A percentile compares a stretch with the other conserved stretches of the same genome.
phyloP scores from a whole-genome alignment of 352 stramenopile genomes.

The Pythium apleroticum region DNA sequence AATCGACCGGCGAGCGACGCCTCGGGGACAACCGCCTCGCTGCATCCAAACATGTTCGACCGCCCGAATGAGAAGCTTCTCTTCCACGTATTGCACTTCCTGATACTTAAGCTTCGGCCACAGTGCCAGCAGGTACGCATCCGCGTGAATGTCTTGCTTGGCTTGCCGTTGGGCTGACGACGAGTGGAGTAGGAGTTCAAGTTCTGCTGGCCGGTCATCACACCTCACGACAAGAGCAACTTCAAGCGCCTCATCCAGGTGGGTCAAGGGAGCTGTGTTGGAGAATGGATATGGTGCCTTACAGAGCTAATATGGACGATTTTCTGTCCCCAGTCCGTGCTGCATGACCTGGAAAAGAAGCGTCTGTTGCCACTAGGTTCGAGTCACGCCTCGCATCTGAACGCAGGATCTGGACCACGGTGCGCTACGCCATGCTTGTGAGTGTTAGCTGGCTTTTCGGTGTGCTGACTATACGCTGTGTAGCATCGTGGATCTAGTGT shows the following conservation, averaged over 20 bases:
- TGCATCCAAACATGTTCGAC: slow-evolving; percentile 47
- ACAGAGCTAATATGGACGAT: neutral
- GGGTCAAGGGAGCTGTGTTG: neutral
- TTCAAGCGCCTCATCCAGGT: slow-evolving; percentile 68
- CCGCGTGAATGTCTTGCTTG: neutral
- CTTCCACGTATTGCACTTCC: slow-evolving; percentile 43
- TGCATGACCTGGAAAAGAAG: slow-evolving; percentile 54
- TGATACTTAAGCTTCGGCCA: slow-evolving; percentile 39
- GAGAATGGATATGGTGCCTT: neutral
- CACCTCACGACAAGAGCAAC: slow-evolving; percentile 55
- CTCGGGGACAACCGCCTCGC: neutral
- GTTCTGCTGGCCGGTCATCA: slow-evolving; percentile 57
- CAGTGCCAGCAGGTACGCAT: slow-evolving; percentile 23
- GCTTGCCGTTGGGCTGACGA: neutral
- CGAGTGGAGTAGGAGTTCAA: slow-evolving; percentile 36
- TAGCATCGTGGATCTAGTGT: slow-evolving; percentile 56
- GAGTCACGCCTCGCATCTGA: slow-evolving; percentile 53
- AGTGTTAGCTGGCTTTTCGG: too few relatives aligned
- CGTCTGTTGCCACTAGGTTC: slow-evolving; percentile 40
- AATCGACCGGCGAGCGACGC: neutral
- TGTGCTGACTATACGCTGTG: too few relatives aligned
- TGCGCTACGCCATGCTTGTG: slow-evolving; percentile 12
- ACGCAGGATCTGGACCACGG: slow-evolving; percentile 48
- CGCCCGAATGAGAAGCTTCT: slow-evolving; percentile 59
- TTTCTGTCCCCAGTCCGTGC: slow-evolving; percentile 24